A percentile compares a stretch with the other conserved stretches of the same genome.
phyloP scores from a whole-genome alignment of 768 basidiomycete genomes.

The Multifurca ochricompacta region DNA sequence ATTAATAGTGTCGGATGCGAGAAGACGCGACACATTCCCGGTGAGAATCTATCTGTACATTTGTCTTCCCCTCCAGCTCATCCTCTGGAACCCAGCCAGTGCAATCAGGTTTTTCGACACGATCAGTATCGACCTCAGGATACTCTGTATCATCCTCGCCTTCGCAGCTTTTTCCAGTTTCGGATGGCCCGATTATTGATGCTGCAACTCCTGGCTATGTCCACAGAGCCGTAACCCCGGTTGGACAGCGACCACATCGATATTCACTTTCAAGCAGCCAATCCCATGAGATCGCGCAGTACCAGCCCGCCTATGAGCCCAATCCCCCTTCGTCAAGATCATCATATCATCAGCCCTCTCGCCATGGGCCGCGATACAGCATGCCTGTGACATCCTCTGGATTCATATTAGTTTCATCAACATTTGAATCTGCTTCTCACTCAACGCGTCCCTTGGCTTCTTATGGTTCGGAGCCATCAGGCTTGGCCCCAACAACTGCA shows the following conservation, averaged over 20 bases:
- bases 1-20: conserved; percentile 43
- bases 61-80: background rate
- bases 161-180: conserved; percentile 31
- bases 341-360: conserved; percentile 30
- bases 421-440: conserved; percentile 10
- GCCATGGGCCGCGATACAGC: conserved; percentile 56
- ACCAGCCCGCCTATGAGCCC: conserved; percentile 42
- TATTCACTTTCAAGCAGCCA: conserved; percentile 25
- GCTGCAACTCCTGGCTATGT: background rate
- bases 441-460: background rate
- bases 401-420: conserved; percentile 47
- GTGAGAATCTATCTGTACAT: conserved; percentile 32
- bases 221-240: conserved; percentile 15
- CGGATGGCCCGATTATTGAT: conserved; percentile 29
- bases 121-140: conserved; percentile 16
- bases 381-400: conserved; percentile 61
- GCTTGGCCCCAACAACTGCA: conserved; percentile 18
- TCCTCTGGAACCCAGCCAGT: background rate
- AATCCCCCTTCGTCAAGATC: conserved; percentile 29
- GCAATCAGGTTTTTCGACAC: conserved; percentile 3
- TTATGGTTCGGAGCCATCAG: conserved; percentile 22
- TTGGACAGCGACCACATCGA: conserved; percentile 15
- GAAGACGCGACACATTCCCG: conserved; percentile 50
- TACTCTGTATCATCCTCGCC: conserved; percentile 17
- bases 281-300: conserved; percentile 29